phyloP scores from a whole-genome alignment of 1,139 yeast species.

The Diutina pseudorugosa region DNA sequence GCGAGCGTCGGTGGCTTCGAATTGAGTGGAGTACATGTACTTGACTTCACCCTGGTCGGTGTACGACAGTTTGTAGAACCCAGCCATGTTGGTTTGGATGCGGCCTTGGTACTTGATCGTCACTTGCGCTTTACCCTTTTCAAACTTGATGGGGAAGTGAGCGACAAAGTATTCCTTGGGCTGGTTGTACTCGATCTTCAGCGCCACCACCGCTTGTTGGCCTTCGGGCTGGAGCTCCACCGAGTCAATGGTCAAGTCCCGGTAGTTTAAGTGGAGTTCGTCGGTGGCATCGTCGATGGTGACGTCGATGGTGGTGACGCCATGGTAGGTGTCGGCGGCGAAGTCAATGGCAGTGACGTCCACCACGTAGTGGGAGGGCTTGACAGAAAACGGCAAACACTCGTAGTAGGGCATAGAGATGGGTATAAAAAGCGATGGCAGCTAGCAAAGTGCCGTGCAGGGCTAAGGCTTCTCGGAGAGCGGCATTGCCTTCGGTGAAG shows the following conservation, averaged over 20 bases:
- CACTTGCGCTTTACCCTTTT: neutral
- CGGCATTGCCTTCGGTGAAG: neutral
- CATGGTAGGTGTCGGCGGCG: constrained; percentile 22
- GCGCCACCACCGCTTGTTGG: neutral
- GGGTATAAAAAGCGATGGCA: neutral
- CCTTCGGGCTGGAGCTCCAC: neutral
- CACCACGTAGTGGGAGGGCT: constrained; percentile 33
- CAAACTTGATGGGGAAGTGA: constrained; percentile 9
- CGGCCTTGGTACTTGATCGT: constrained; percentile 5
- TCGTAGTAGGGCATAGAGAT: constrained; percentile 3
- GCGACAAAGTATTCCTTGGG: constrained; percentile 19
- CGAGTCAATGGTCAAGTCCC: constrained; percentile 16
- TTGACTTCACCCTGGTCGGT: constrained; percentile 43
- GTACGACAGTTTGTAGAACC: constrained; percentile 72
- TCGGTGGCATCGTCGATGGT: constrained; percentile 19
- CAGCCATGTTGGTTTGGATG: constrained; percentile 41
- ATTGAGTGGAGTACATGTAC: constrained; percentile 67
- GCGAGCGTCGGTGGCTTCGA: constrained; percentile 80
- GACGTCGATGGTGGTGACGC: constrained; percentile 29
- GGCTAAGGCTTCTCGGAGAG: neutral
- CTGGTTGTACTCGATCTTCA: constrained; percentile 6
- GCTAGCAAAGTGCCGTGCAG: neutral
- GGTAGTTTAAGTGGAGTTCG: constrained; percentile 30
- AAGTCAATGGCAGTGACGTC: constrained; percentile 25
- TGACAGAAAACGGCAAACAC: constrained; percentile 24